These are phyloP conservation scores for Blastobotrys buckinghamii DNA, from an alignment of 1,139 yeast species.

Conservation along the genomic window DNA sequence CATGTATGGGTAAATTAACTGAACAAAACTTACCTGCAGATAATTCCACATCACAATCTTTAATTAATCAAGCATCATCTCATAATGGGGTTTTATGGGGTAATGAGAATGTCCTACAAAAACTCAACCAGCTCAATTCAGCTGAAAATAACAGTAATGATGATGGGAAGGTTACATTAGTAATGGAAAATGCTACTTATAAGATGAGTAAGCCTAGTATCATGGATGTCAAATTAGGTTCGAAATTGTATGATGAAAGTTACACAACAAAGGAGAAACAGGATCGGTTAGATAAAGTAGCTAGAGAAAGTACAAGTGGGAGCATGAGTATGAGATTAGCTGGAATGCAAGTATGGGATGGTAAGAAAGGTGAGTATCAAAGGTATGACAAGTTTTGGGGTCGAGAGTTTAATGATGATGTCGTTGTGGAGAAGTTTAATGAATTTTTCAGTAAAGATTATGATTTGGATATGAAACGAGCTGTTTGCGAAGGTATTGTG, in stretches of 20 bases:
- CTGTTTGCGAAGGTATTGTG: conserved; percentile 41
- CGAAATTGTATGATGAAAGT: conserved; percentile 56
- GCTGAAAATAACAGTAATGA: background rate
- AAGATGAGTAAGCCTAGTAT: conserved; percentile 66
- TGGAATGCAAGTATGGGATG: conserved; percentile 66
- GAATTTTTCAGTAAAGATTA: conserved; percentile 41
- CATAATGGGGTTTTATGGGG: conserved; percentile 5
- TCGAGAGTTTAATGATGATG: conserved; percentile 43
- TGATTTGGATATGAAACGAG: conserved; percentile 26
- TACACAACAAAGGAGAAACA: conserved; percentile 47
- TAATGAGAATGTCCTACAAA: conserved; percentile 13
- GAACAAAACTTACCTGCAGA: conserved; percentile 22
- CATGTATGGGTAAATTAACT: conserved; percentile 38
- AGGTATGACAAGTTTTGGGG: conserved; percentile 65
- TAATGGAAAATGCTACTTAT: conserved; percentile 62
- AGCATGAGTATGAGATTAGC: conserved; percentile 69
- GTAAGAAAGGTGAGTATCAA: conserved; percentile 35
- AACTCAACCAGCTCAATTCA: conserved; percentile 7
- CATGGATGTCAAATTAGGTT: conserved; percentile 79
- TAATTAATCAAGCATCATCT: conserved; percentile 10
- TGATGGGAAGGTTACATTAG: conserved; percentile 36
- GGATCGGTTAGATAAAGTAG: conserved; percentile 55
- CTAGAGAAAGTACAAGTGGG: conserved; percentile 74
- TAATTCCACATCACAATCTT: background rate
- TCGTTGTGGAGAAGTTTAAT: conserved; percentile 44